Base-by-base conservation (phyloP, 352 stramenopile species). In the Phytopythium aichiense region DNA sequence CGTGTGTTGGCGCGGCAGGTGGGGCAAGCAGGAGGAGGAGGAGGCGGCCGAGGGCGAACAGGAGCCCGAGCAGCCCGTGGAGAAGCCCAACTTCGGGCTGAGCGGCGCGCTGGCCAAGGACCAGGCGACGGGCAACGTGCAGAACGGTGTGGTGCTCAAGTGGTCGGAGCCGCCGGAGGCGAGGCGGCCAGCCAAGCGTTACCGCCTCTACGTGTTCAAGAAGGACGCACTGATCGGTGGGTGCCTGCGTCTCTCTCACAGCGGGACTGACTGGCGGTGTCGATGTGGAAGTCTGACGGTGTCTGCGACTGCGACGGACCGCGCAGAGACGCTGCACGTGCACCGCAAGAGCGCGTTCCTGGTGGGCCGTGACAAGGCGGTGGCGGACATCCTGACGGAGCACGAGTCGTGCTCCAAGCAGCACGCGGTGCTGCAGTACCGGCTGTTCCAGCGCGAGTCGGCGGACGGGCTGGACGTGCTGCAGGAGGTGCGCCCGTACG, bases 181-280 rank as follows among this genome's bases (percentile, higher is more conserved):
- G 13, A 74, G 92, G 11, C 74, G 87, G 48, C 97, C 97, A 9
- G 86, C 88, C 49, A 91, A 91, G 23, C 81, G 90, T 61, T 99
- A 96, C 88, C 84, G 96, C 18, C 73, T 99, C 5, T 99, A 99
- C 75, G 96, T 99, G 38, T 99, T 99, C 74, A 98, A 98, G 66
- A 76, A 87, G 65, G 87, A 96, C 59, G 67, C 92, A 30, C 65
- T 81, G 12, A 76, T 96, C 43, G 77, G 88, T 95, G 63, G 45
- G 78, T 61, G 25, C 8, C 50, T 38, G 22, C 50, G 22, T 20
- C 22, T 52, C 22, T 52, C 35, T 15, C 35, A 7, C 12, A 7
- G 6, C 35, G 35, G 3, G 35, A 15, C 6, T 40, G 8, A 15
- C 35, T 40, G 35, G 35, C 12, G 25, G 23, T 22, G 35, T 6